Evolutionary conservation across 495 filamentous ascomycete genomes (phyloP).

Genomic region (Oidiodendron maius): DNA sequence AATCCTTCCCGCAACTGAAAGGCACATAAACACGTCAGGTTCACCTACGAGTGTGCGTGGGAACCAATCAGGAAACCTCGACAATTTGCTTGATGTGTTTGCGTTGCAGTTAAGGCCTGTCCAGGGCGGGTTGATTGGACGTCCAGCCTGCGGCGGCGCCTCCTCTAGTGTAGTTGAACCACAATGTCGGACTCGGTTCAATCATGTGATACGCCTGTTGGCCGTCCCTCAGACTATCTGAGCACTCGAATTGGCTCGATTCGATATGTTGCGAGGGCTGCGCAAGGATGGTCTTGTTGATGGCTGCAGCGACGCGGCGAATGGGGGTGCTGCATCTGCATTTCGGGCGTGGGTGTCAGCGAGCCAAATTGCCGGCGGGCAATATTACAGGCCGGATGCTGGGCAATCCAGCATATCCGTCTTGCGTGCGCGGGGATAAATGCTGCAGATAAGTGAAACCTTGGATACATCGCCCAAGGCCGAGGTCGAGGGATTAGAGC

Average conservation of each 20-base stretch:
- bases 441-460: too few species aligned
- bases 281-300: neutral
- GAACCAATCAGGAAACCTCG: neutral
- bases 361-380: neutral
- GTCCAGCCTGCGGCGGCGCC: neutral
- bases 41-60: neutral
- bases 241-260: neutral
- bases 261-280: neutral
- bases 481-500: too few species aligned
- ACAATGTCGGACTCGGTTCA: neutral
- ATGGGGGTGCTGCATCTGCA: neutral
- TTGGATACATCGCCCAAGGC: too few species aligned
- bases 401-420: neutral
- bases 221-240: too few species aligned
- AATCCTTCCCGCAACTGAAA: constrained; percentile 14
- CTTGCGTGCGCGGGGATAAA: too few species aligned
- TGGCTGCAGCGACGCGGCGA: neutral
- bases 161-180: neutral
- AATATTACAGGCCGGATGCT: neutral
- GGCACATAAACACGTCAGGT: neutral
- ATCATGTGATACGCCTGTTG: neutral
- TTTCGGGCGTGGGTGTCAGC: neutral
- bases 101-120: neutral
- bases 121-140: neutral
- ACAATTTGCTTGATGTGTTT: neutral